Evolutionary conservation across 2,329 filamentous ascomycete genomes (phyloP).

Genomic region (Colletotrichum sp.): DNA sequence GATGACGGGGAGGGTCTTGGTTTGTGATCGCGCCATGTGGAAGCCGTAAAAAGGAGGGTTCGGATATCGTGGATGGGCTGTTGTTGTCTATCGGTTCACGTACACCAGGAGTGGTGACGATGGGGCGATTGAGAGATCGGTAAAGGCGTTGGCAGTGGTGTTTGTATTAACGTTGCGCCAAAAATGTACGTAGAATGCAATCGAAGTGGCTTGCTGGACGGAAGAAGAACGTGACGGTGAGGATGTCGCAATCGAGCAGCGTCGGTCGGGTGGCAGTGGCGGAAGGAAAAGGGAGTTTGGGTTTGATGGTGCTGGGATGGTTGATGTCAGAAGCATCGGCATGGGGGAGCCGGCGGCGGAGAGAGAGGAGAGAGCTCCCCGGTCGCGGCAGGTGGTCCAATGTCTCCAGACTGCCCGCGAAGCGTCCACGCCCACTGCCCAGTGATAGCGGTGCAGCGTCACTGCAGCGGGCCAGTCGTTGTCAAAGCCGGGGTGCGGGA

Average conservation of each 20-base stretch:
- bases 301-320: background rate
- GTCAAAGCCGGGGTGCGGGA: background rate
- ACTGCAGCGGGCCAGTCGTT: background rate
- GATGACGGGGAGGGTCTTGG: slow-evolving; percentile 72
- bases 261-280: background rate
- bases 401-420: background rate
- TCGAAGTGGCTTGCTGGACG: background rate
- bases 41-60: background rate
- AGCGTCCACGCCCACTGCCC: background rate
- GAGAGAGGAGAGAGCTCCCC: background rate
- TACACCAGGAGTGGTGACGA: slow-evolving; percentile 6
- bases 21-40: slow-evolving; percentile 32
- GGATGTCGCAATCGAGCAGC: background rate
- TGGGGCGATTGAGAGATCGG: background rate
- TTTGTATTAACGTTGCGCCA: background rate
- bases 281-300: background rate
- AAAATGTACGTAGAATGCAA: background rate
- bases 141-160: background rate
- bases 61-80: background rate
- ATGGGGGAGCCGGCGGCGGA: background rate
- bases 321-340: slow-evolving; percentile 11
- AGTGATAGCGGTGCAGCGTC: background rate
- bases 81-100: background rate
- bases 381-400: background rate
- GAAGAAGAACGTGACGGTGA: background rate